Base-by-base conservation (phyloP, 345 rosid genomes). In the Hibiscus trionum region DNA sequence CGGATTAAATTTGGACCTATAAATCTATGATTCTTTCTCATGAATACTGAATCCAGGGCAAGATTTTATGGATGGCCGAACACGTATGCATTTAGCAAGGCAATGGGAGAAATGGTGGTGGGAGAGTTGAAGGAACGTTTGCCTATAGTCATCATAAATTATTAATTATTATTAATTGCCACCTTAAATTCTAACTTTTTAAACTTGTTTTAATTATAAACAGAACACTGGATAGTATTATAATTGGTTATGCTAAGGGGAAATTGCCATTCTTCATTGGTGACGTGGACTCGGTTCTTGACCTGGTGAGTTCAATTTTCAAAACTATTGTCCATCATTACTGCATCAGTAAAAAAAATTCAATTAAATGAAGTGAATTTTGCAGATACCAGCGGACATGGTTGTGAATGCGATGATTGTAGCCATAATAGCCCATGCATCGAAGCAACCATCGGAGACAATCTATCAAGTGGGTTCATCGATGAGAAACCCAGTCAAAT, bases 401-500 rank as follows among this genome's bases (percentile, higher is more conserved):
- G 97, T 93, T 63, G 95, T 90, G 80, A 93, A 89, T 67, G 79
- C 85, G 3, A 85, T 83, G 2, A 47, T 93, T 16, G 85, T 85
- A 37, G 85, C 90, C 1, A 86, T 86, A 82, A 83, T 79, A 1
- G 89, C 84, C 17, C 86, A 84, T 42, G 84, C 83, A 7, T 59
- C 77, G 3, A 49, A 46, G 15, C 78, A 78, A 24, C 73, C 73
- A 1, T 35, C 77, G 3, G 77, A 76, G 12, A 46, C 35, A 21
- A 88, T 94, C 60, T 92, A 91, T 44, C 99, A 94, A 14, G 83
- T 94, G 44, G 92, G 97, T 4, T 91, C 97, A 0, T 91, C 97
- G 0, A 31, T 77, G 3, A 82, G 82, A 65, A 86, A 88, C 57
- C 92, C 95, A 0, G 0, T 91, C 21, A 83, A 11, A 73, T 84